Evolutionary conservation across 345 rosid genomes (phyloP).

Genomic region (Eucalyptus tenuipes): DNA sequence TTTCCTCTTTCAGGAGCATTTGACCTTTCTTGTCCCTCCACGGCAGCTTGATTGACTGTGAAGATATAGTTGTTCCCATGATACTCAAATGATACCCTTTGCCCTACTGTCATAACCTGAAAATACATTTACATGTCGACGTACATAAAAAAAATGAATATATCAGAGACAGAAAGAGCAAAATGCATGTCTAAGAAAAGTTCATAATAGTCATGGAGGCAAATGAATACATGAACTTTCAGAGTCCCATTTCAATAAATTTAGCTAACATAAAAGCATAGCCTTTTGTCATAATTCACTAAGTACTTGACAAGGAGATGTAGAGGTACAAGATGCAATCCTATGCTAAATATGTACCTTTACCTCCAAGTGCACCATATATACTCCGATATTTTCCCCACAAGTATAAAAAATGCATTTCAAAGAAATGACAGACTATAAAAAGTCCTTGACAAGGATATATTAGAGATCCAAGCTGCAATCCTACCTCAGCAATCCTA

Average conservation of each 20-base stretch:
- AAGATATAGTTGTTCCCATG: constrained; percentile 87
- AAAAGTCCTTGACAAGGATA: background rate
- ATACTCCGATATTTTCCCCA: background rate
- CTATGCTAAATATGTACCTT: background rate
- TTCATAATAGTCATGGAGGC: background rate
- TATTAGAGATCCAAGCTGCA: background rate
- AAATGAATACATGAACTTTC: background rate
- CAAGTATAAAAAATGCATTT: background rate
- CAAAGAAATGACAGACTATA: background rate
- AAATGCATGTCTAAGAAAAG: background rate
- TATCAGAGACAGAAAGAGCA: background rate
- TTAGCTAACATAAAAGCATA: background rate
- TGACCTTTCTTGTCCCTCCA: constrained; percentile 61
- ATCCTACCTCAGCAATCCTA: background rate
- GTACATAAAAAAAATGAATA: background rate
- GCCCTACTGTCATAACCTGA: constrained; percentile 92
- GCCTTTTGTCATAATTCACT: background rate
- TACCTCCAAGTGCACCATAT: background rate
- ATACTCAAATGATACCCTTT: constrained; percentile 76
- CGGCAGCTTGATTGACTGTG: constrained; percentile 66
- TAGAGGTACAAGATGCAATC: background rate
- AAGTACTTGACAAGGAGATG: background rate
- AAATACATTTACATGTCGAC: background rate
- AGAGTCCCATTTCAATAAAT: background rate
- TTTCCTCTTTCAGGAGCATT: constrained; percentile 74